phyloP scores from a whole-genome alignment of 139 green algal genomes.

The Ettlia oleoabundans region DNA sequence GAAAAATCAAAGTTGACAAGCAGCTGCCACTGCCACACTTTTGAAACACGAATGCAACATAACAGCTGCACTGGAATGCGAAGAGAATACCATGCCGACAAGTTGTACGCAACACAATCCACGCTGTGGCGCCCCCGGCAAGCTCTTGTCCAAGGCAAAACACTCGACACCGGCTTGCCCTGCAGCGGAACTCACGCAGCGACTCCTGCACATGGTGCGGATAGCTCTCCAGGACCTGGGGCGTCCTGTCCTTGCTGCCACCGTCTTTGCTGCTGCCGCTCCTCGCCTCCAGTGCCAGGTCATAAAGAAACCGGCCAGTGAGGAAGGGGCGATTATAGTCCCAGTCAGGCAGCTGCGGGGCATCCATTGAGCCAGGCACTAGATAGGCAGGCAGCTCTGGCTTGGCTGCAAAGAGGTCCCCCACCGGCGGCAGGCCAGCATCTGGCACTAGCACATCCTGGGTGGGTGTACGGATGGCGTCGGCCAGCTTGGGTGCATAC shows the following conservation, averaged over 20 bases:
- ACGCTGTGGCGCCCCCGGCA: too few species aligned
- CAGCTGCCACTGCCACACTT: too few species aligned
- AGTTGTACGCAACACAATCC: too few species aligned
- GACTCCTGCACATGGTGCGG: background rate
- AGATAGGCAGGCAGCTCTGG: conserved; percentile 1
- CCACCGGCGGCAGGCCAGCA: conserved; percentile 29
- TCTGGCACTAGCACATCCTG: conserved; percentile 19
- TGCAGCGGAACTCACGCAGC: conserved; percentile 17
- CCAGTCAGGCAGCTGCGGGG: conserved; percentile 34
- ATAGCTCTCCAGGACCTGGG: conserved; percentile 3
- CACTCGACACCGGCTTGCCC: too few species aligned
- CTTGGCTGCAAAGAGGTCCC: conserved; percentile 39
- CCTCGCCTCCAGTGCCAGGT: background rate
- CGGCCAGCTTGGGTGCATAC: conserved; percentile 28
- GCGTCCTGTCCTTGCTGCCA: too few species aligned
- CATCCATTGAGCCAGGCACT: background rate
- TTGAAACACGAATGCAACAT: too few species aligned
- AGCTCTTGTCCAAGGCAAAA: too few species aligned
- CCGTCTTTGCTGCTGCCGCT: background rate
- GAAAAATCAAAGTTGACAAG: too few species aligned
- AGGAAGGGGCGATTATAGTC: conserved; percentile 30
- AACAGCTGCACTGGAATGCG: too few species aligned
- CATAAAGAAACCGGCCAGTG: conserved; percentile 31
- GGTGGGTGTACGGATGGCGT: conserved; percentile 27
- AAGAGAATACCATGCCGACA: too few species aligned